Evolutionary conservation across 1,284 basidiomycete species (phyloP).

Genomic region (Tilletia setariae): DNA sequence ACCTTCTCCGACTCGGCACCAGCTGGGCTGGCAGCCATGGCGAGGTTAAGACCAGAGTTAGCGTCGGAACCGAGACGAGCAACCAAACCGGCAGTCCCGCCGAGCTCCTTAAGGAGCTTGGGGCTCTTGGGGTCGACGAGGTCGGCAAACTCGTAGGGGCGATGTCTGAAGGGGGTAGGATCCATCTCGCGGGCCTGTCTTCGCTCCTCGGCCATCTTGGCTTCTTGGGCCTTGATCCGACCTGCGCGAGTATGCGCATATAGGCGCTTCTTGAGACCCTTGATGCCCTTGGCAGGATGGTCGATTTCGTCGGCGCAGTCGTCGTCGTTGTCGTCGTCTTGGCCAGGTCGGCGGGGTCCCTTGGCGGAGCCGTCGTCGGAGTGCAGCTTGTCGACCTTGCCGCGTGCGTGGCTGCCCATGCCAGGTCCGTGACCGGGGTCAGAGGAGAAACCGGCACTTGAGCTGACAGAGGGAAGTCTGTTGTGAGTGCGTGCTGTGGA

Average conservation of each 20-base stretch:
- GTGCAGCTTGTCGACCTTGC: neutral
- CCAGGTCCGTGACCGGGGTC: slow-evolving; percentile 1
- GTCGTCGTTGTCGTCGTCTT: slow-evolving; percentile 7
- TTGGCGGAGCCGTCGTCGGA: neutral
- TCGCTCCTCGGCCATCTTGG: slow-evolving; percentile 30
- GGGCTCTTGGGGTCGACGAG: slow-evolving; percentile 83
- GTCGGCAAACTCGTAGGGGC: slow-evolving; percentile 75
- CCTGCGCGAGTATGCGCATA: neutral
- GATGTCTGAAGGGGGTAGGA: slow-evolving; percentile 43
- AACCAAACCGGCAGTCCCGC: slow-evolving; percentile 70
- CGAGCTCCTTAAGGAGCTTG: slow-evolving; percentile 67
- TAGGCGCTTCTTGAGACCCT: slow-evolving; percentile 9
- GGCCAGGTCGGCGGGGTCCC: neutral
- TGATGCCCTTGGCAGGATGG: slow-evolving; percentile 15
- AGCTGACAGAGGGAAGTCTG: neutral
- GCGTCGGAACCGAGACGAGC: slow-evolving; percentile 71
- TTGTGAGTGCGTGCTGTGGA: neutral
- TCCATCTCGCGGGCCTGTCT: slow-evolving; percentile 38
- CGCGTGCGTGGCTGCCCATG: neutral
- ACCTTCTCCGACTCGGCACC: neutral
- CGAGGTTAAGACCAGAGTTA: slow-evolving; percentile 50
- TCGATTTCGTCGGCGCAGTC: neutral
- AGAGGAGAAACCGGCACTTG: neutral
- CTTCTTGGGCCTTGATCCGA: neutral
- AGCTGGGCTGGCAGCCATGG: slow-evolving; percentile 23